A percentile compares a stretch with the other conserved stretches of the same genome.
Conservation (phyloP, 108 stramenopile genomes). For the Cyclotella sp. region DNA sequence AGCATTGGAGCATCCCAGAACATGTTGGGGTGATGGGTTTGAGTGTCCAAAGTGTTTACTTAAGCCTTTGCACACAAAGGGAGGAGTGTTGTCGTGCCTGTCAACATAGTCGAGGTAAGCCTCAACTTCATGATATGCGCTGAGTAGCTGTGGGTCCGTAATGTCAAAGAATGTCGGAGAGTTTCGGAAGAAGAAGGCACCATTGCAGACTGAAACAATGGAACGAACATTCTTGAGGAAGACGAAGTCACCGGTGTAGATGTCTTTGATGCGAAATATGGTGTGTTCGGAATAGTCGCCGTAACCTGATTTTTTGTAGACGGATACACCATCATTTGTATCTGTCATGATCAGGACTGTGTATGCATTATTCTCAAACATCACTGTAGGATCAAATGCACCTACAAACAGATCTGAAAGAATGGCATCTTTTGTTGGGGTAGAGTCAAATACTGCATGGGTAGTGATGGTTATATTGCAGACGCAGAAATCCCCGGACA, state of each 20-base stretch:
- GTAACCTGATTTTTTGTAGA: slow-evolving; percentile 10
- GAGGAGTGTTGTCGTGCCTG: slow-evolving; percentile 55
- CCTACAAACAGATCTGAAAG: slow-evolving; percentile 33
- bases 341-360: not conserved
- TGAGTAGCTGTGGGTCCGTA: slow-evolving; percentile 20
- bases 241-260: slow-evolving; percentile 10
- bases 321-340: slow-evolving; percentile 18
- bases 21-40: slow-evolving; percentile 59
- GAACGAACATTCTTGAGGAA: slow-evolving; percentile 47
- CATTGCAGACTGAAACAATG: slow-evolving; percentile 22
- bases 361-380: slow-evolving; percentile 14
- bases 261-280: slow-evolving; percentile 28
- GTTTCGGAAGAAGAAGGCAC: slow-evolving; percentile 33
- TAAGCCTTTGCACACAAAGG: slow-evolving; percentile 51
- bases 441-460: slow-evolving; percentile 22
- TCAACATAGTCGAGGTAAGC: slow-evolving; percentile 53
- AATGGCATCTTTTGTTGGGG: slow-evolving; percentile 31
- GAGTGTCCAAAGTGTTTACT: slow-evolving; percentile 53
- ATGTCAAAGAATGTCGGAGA: slow-evolving; percentile 35
- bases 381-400: slow-evolving; percentile 21
- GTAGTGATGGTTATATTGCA: slow-evolving; percentile 44
- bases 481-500: slow-evolving; percentile 39
- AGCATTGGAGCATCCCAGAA: slow-evolving; percentile 30
- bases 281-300: slow-evolving; percentile 26
- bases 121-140: slow-evolving; percentile 54